These are phyloP conservation scores for Chlorella sp. DNA, from an alignment of 139 green algal genomes.

Conservation along the genomic window DNA sequence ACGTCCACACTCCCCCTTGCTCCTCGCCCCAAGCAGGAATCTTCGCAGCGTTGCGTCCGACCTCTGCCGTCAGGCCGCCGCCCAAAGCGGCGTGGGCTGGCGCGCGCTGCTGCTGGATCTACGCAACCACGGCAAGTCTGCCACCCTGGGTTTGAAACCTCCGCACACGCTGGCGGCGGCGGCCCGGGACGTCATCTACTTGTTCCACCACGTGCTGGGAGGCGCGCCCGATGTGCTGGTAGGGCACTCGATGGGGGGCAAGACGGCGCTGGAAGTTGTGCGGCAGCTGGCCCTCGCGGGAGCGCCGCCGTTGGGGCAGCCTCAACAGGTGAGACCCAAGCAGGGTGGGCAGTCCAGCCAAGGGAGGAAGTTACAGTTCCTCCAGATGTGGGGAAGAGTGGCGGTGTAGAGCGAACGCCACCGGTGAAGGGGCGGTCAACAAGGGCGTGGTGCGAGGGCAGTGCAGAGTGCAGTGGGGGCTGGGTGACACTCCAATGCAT, in stretches of 20 bases:
- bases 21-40: slow-evolving; percentile 20
- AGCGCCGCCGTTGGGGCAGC: neutral
- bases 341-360: neutral
- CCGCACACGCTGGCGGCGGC: slow-evolving; percentile 75
- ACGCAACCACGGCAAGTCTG: slow-evolving; percentile 67
- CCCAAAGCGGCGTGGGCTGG: slow-evolving; percentile 42
- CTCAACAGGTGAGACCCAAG: slow-evolving; percentile 37
- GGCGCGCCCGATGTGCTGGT: slow-evolving; percentile 55
- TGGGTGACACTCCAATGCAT: too few species aligned
- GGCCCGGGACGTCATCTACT: slow-evolving; percentile 69
- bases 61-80: slow-evolving; percentile 5
- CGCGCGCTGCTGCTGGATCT: slow-evolving; percentile 76
- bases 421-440: too few species aligned
- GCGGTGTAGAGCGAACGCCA: too few species aligned
- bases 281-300: slow-evolving; percentile 41
- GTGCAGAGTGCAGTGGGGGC: neutral
- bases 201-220: slow-evolving; percentile 49
- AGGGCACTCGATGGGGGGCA: slow-evolving; percentile 85
- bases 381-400: neutral
- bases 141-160: slow-evolving; percentile 48
- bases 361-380: neutral
- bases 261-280: slow-evolving; percentile 74
- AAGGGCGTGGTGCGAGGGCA: neutral
- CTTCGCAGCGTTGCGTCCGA: slow-evolving; percentile 9
- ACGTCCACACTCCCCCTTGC: neutral